Evolutionary conservation across 441 rosid genomes (phyloP), one percentile per base, ranked within the genome.

Genomic region (Croton setiger): DNA sequence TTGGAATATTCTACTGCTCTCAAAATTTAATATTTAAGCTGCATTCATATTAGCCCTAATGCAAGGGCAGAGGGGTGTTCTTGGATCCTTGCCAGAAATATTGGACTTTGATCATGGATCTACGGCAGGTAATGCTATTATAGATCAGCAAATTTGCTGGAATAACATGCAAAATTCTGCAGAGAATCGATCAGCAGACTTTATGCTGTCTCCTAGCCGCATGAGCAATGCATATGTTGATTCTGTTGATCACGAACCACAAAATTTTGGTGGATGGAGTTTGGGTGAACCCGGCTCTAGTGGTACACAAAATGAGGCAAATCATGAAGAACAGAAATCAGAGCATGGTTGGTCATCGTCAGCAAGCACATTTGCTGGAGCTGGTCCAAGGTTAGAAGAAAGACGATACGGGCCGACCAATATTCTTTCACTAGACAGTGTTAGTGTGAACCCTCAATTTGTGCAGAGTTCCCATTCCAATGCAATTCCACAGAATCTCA

Each of bases 31-130:
- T 45, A 74, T 63, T 11, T 56, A 35, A 54, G 71, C 64, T 64
- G 41, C 31, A 68, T 67, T 47, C 8, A 18, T 45, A 70, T 36
- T 49, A 73, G 69, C 82, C 83, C 77, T 75, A 73, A 93, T 93
- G 98, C 96, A 91, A 83, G 89, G 97, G 81, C 92, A 88, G 75
- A 88, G 90, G 79, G 88, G 88, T 71, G 80, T 88, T 37, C 67
- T 91, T 45, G 90, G 89, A 79, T 85, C 92, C 64, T 77, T 89
- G 75, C 82, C 98, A 27, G 95, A 89, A 73, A 69, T 88, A 36
- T 62, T 93, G 76, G 84, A 85, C 79, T 85, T 87, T 68, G 97
- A 93, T 58, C 92, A 79, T 75, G 95, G 89, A 52, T 87, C 97
- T 64, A 39, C 97, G 45, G 87, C 96, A 66, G 80, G 76, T 71